phyloP scores from a whole-genome alignment of 2,329 filamentous ascomycete species.

The Coniosporium uncinatum region DNA sequence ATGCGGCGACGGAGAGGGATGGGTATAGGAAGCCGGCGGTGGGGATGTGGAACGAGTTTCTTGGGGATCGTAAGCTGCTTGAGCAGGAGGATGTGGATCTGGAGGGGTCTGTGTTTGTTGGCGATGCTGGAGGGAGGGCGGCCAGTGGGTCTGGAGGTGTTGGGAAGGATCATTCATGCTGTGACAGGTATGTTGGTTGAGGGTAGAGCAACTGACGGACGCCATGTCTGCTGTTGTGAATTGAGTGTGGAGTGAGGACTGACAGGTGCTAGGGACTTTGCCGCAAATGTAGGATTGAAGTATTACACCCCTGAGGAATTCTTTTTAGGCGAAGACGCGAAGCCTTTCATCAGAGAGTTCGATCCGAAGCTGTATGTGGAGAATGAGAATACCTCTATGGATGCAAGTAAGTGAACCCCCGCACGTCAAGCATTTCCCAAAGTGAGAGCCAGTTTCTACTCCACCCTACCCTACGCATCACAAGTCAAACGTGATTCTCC shows the following conservation, averaged over 20 bases:
- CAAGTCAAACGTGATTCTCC: no score
- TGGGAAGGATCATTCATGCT: conserved; percentile 51
- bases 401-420: neutral
- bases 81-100: conserved; percentile 56
- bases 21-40: conserved; percentile 79
- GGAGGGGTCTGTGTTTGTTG: conserved; percentile 74
- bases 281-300: conserved; percentile 72
- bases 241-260: neutral
- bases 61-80: conserved; percentile 44
- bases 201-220: no score
- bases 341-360: conserved; percentile 65
- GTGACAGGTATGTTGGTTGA: conserved; percentile 42
- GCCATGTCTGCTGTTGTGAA: no score
- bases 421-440: no score
- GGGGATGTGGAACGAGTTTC: conserved; percentile 80
- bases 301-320: conserved; percentile 92
- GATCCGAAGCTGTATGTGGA: conserved; percentile 56
- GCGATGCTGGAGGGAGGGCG: conserved; percentile 67
- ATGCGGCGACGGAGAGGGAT: conserved; percentile 82
- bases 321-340: conserved; percentile 65
- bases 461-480: no score
- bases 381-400: conserved; percentile 1
- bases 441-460: no score
- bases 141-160: conserved; percentile 27
- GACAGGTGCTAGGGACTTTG: conserved; percentile 61